Evolutionary conservation across 1,284 basidiomycete species (phyloP).

Genomic region (Exobasidium cylindrosporum): DNA sequence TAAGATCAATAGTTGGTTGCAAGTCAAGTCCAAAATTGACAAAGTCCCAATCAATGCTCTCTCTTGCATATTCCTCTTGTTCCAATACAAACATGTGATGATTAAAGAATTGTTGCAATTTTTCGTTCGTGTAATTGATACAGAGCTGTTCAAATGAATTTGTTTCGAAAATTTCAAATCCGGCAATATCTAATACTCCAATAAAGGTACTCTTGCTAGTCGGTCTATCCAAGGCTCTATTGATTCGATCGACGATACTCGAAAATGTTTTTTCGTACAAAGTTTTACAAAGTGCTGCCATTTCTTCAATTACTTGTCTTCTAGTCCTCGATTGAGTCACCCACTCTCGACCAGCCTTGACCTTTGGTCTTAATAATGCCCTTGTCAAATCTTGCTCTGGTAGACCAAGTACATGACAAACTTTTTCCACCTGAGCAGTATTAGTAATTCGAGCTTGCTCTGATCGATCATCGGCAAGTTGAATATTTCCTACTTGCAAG

Average conservation of each 20-base stretch:
- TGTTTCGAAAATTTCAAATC: slow-evolving; percentile 81
- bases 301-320: slow-evolving; percentile 89
- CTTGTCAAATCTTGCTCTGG: slow-evolving; percentile 82
- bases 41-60: slow-evolving; percentile 97
- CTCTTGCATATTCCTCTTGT: slow-evolving; percentile 96
- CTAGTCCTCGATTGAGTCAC: slow-evolving; percentile 87
- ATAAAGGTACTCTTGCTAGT: slow-evolving; percentile 89
- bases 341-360: slow-evolving; percentile 94
- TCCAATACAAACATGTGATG: slow-evolving; percentile 99
- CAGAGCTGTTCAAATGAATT: slow-evolving; percentile 86
- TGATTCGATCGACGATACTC: slow-evolving; percentile 88
- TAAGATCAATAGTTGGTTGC: slow-evolving; percentile 97
- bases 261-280: slow-evolving; percentile 97
- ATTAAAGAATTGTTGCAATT: slow-evolving; percentile 63
- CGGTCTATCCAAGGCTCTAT: slow-evolving; percentile 86
- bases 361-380: slow-evolving; percentile 65
- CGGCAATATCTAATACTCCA: slow-evolving; percentile 97
- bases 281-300: slow-evolving; percentile 88
- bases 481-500: slow-evolving; percentile 92
- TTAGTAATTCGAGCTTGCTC: slow-evolving; percentile 78
- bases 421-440: slow-evolving; percentile 65
- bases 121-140: slow-evolving; percentile 92
- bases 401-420: slow-evolving; percentile 90
- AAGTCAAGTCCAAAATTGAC: slow-evolving; percentile 97
- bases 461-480: slow-evolving; percentile 73